Percentiles rank a stretch among this genome's conserved stretches.
Evolutionary conservation across 139 green algal species (phyloP).

Genomic region (Chlamydomonas applanata): DNA sequence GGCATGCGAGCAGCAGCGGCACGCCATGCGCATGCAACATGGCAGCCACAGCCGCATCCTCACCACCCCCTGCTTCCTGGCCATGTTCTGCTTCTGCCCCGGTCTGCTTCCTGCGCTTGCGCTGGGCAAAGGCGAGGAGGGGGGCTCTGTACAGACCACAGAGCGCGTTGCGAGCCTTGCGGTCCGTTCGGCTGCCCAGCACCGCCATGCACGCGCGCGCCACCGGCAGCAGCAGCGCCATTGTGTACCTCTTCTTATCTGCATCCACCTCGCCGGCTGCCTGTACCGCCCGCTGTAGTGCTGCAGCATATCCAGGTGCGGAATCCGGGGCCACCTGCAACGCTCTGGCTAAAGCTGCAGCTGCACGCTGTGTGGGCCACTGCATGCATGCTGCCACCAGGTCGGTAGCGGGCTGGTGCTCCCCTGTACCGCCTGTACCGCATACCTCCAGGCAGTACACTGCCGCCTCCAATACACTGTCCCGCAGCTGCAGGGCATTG

Average conservation of each 20-base stretch:
- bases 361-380: background rate
- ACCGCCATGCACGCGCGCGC: constrained; percentile 13
- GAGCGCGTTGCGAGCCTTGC: background rate
- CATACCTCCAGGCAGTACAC: background rate
- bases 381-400: background rate
- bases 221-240: constrained; percentile 27
- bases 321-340: background rate
- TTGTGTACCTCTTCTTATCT: background rate
- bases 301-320: background rate
- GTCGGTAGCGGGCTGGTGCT: background rate
- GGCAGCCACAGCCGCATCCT: background rate
- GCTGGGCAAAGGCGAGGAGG: constrained; percentile 33
- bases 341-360: background rate
- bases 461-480: background rate
- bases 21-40: constrained; percentile 20
- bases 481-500: background rate
- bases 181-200: background rate
- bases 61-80: background rate
- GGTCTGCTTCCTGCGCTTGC: constrained; percentile 16
- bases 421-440: background rate
- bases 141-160: constrained; percentile 2
- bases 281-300: background rate
- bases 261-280: background rate
- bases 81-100: background rate
- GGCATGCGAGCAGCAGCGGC: constrained; percentile 17